Base-by-base conservation (phyloP, 192 early-diverging fungal species). In the Diversispora eburnea region DNA sequence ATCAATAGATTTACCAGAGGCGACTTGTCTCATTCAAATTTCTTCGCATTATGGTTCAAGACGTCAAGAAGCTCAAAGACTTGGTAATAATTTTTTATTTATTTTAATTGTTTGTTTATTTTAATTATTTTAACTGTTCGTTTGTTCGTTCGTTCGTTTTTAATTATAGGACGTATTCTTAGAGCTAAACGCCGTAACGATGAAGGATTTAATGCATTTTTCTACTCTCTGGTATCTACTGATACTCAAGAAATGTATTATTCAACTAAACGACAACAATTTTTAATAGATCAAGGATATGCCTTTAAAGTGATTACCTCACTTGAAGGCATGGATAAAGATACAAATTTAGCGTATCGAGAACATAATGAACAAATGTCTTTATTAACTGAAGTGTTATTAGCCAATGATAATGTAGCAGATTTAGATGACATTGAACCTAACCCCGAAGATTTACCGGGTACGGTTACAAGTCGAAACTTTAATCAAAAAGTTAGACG, bases 221-320 rank as follows among this genome's bases (percentile, higher is more conserved):
- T 99, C 70, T 99, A 99, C 73, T 94, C 96, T 19, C 81, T 99
- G n/a, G 97, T 99, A n/a, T 93, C 90, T 43, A 89, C 89, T 59
- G 97, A 99, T 84, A 99, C 98, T 0, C 92, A 98, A 81, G 98
- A 99, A 80, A 97, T 99, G 91, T 95, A 90, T 77, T 99, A 98
- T 73, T 96, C 95, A 4, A 88, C 94, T 45, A 99, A 99, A 81
- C 88, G 97, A 20, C 98, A 99, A 81, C 98, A 99, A 80, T 99
- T 99, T 81, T 80, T 99, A 75, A 94, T 99, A 60, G 97, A 99
- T 82, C 98, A 99, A 78, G 98, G 98, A 0, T 99, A 99, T 81
- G 90, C 94, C n/a, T 98, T 98, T 85, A 98, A 98, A 82, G 92
- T 98, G 45, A 99, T 99, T 73, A 98, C 96, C 46, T 87, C 93